Conservation (phyloP, 345 rosid species). For the Viola odorata region DNA sequence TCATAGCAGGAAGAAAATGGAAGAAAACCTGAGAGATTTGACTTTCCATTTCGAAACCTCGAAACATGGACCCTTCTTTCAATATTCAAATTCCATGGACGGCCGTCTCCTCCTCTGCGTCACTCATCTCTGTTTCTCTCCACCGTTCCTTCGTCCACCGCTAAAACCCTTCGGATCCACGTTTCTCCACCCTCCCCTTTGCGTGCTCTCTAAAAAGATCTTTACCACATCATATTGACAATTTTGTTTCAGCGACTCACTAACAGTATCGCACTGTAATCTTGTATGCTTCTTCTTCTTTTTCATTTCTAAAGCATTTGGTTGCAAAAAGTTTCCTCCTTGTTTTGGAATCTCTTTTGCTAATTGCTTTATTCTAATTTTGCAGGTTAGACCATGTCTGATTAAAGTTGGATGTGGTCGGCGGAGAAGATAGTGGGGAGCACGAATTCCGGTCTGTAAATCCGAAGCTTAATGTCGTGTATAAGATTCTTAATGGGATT, state of each 20-base stretch:
- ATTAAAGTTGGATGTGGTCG: slow-evolving; percentile 38
- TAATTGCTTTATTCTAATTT: background rate
- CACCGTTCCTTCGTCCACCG: background rate
- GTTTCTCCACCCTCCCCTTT: slow-evolving; percentile 28
- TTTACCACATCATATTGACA: slow-evolving; percentile 5
- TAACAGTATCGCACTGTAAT: background rate
- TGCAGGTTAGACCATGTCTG: slow-evolving; percentile 47
- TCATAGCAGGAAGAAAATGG: background rate
- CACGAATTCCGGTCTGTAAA: slow-evolving; percentile 25
- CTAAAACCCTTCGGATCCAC: background rate
- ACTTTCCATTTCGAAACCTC: slow-evolving; percentile 35
- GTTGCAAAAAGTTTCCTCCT: background rate
- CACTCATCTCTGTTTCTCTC: background rate
- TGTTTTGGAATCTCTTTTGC: background rate
- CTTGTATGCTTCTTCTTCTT: background rate
- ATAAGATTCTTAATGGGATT: slow-evolving; percentile 31
- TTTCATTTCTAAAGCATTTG: background rate
- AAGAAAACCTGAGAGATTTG: slow-evolving; percentile 13
- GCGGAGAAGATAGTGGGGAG: slow-evolving; percentile 31
- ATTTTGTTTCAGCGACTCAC: background rate
- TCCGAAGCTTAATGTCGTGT: slow-evolving; percentile 27
- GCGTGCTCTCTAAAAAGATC: slow-evolving; percentile 44
- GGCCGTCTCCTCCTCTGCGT: background rate
- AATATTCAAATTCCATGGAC: slow-evolving; percentile 18
- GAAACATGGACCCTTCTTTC: slow-evolving; percentile 17